Conservation (phyloP, 129 eudicot genomes). For the Flaveria robusta region DNA sequence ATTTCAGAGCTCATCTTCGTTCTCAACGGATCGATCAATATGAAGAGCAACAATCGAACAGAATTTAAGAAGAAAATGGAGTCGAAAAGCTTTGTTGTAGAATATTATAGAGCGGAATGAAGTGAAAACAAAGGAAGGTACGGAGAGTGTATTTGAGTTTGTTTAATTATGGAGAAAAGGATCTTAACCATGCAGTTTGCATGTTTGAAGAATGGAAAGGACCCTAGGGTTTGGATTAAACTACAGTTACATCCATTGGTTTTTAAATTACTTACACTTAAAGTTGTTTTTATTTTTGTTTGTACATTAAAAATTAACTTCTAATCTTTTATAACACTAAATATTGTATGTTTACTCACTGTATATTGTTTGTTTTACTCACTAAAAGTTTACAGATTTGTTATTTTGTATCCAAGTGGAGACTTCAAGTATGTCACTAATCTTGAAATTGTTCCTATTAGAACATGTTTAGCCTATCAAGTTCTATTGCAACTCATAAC, state of each 20-base stretch:
- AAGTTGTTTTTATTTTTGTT: not conserved
- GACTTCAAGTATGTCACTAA: not conserved
- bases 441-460: not conserved
- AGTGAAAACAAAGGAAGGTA: conserved; percentile 38
- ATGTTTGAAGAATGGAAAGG: not conserved
- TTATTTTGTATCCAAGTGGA: not conserved
- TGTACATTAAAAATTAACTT: too few species aligned
- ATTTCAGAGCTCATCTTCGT: conserved; percentile 67
- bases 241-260: not conserved
- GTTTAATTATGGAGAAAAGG: conserved; percentile 27
- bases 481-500: not conserved
- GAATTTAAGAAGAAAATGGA: not conserved
- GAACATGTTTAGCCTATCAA: not conserved
- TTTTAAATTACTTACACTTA: conserved; percentile 4
- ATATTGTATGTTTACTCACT: too few species aligned
- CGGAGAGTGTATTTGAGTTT: not conserved
- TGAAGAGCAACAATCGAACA: conserved; percentile 8
- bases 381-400: not conserved
- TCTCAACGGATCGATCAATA: conserved; percentile 10
- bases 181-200: not conserved
- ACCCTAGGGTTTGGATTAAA: not conserved
- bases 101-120: conserved; percentile 23
- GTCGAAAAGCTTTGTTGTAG: not conserved
- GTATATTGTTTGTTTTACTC: not conserved
- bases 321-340: too few species aligned